These are phyloP conservation scores for Coprinellus aureogranulatus DNA, from an alignment of 768 basidiomycete genomes.

Conservation along the genomic window DNA sequence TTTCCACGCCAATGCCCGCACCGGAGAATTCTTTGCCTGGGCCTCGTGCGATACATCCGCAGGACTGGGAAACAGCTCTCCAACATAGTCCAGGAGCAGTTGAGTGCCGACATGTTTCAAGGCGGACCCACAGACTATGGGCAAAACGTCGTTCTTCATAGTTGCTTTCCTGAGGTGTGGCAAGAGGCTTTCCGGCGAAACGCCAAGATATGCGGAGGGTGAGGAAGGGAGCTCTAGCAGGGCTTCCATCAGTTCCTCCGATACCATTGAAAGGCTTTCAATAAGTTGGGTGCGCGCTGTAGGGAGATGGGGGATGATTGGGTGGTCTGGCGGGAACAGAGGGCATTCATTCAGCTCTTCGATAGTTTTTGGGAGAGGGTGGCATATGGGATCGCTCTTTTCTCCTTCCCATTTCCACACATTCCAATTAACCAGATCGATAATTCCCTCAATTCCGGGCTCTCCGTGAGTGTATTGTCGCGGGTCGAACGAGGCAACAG, in stretches of 20 bases:
- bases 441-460: constrained; percentile 80
- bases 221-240: constrained; percentile 57
- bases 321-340: constrained; percentile 59
- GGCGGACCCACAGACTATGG: constrained; percentile 82
- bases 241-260: constrained; percentile 74
- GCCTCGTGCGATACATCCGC: constrained; percentile 55
- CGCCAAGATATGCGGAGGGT: constrained; percentile 63
- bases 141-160: constrained; percentile 62
- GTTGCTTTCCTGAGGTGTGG: constrained; percentile 68
- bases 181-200: constrained; percentile 53
- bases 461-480: constrained; percentile 67
- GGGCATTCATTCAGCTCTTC: constrained; percentile 40
- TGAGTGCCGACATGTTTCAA: constrained; percentile 80
- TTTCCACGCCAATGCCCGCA: constrained; percentile 81
- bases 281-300: constrained; percentile 68
- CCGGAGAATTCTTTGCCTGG: constrained; percentile 44
- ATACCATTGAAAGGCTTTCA: constrained; percentile 78
- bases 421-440: constrained; percentile 83
- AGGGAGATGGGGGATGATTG: constrained; percentile 63
- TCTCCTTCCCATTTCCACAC: constrained; percentile 70
- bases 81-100: constrained; percentile 76
- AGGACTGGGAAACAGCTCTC: constrained; percentile 77
- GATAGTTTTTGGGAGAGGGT: constrained; percentile 51
- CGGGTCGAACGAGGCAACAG: constrained; percentile 73
- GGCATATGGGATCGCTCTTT: constrained; percentile 36